Evolutionary conservation across 129 eudicot species (phyloP), one percentile per base, ranked within the genome.

Genomic region (Tagetes patula): DNA sequence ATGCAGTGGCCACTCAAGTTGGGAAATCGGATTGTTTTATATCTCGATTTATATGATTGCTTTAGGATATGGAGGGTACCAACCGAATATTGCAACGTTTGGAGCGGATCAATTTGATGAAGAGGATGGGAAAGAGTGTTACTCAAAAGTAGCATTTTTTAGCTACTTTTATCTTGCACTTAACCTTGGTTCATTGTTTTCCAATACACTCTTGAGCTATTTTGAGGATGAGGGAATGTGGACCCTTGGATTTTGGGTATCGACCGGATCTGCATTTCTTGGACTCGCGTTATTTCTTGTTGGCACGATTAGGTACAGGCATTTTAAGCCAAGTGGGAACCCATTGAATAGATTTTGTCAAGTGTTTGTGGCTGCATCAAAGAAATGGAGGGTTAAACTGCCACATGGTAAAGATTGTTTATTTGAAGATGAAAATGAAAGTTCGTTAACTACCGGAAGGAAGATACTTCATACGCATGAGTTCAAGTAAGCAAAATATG

Each of bases 51-150:
- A 94, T 78, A 82, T 94, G 86, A 71, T 94, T 48, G 98, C 96
- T 4, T 74, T 94, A 36, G 98, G 98, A 40, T 84, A 94, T 33
- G 98, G 97, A 45, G 98, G 98, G 50, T 94, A 94, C 87, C 98
- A 94, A 67, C 98, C 98, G 4, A 94, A 87, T 74, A 94, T 94
- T 8, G 98, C 96, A 1, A 90, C 98, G 1, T 84, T 94, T 62
- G 97, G 98, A 46, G 98, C 98, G 20, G 98, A 94, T 77, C 98
- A 94, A 41, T 94, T 94, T 62, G 98, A 94, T 52, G 96, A 71
- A 67, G 96, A 94, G 71, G 80, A 87, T 69, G 37, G 60, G 8
- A 76, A 78, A 30, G 98, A 94, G 68, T 81, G 78, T 7, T 84
- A 62, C 49, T 94, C 98, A 1, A 94, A 94, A 65, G 91, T 94